Evolutionary conservation across 2,329 filamentous ascomycete genomes (phyloP), one percentile per base, ranked within the genome.

Genomic region (Colletotrichum sp.): DNA sequence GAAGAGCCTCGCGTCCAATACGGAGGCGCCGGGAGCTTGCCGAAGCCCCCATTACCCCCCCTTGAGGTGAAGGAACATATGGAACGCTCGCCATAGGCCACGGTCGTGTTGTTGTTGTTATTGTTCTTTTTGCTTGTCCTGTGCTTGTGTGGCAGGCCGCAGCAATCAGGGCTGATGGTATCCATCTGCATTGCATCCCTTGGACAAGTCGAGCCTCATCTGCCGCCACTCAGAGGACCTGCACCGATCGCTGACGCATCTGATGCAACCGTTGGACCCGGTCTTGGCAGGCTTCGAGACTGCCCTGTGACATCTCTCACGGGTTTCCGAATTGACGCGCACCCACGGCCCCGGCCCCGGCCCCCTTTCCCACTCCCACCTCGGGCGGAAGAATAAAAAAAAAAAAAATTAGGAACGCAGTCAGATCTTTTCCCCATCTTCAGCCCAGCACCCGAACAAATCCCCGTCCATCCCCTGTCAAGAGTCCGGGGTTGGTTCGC

Each of bases 231-330:
- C 36, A 13, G n/a, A 39, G 34, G 52, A 26, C 64, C 18, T 57
- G 44, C 57, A 59, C 67, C 57, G 62, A 72, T 75, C 60, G 68
- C 72, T 70, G 30, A 71, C 68, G 30, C 68, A 66, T 66, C 62
- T 39, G 72, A 62, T 62, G 34, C 72, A 34, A 62, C 60, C 72
- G 24, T 67, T 60, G 52, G 62, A 72, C 72, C 72, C 62, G 52
- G 68, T 60, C 68, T 72, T 75, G 72, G 72, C 72, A 34, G 60
- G n/a, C 68, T 75, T 72, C 72, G 52, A 75, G 68, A 62, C 68
- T 26, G 68, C 72, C 52, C 62, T 75, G 72, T 71, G 34, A 75
- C 72, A 59, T 68, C 48, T 66, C 34, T 28, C 28, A n/a, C 48
- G 18, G 26, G 70, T 60, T 68, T 68, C 66, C 24, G 66, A 44